phyloP scores from a whole-genome alignment of 2,329 filamentous ascomycete genomes.

The Nigrospora osmanthi region DNA sequence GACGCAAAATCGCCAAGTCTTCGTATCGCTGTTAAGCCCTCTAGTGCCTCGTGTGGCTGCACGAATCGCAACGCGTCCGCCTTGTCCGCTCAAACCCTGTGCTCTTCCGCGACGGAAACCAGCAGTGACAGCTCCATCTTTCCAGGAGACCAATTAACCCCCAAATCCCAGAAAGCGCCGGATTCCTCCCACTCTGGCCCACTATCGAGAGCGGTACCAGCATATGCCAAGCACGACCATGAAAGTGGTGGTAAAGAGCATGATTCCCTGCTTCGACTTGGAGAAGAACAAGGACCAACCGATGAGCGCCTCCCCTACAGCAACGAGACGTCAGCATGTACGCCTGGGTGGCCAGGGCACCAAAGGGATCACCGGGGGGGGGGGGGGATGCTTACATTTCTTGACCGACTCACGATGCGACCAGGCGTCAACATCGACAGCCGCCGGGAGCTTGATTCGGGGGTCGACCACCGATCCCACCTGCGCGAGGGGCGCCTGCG shows the following conservation, averaged over 20 bases:
- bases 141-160: no score
- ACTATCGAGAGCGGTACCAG: constrained; percentile 27
- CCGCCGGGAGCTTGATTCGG: constrained; percentile 33
- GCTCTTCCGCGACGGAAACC: no score
- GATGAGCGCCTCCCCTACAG: constrained; percentile 23
- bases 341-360: constrained; percentile 7
- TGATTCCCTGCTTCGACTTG: constrained; percentile 42
- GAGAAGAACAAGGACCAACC: constrained; percentile 49
- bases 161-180: no score
- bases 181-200: not conserved
- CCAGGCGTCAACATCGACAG: constrained; percentile 49
- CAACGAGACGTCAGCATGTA: constrained; percentile 35
- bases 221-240: constrained; percentile 34
- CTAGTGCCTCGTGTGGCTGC: no score
- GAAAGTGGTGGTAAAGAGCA: constrained; percentile 34
- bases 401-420: constrained; percentile 30
- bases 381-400: constrained; percentile 19
- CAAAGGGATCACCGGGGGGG: not conserved
- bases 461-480: constrained; percentile 7
- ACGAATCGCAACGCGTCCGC: no score
- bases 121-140: no score
- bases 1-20: no score
- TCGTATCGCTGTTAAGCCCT: no score
- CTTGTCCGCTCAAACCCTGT: no score
- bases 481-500: constrained; percentile 7